These are phyloP conservation scores for Phytophthora sansomeana DNA, from an alignment of 352 stramenopile species.

Conservation along the genomic window DNA sequence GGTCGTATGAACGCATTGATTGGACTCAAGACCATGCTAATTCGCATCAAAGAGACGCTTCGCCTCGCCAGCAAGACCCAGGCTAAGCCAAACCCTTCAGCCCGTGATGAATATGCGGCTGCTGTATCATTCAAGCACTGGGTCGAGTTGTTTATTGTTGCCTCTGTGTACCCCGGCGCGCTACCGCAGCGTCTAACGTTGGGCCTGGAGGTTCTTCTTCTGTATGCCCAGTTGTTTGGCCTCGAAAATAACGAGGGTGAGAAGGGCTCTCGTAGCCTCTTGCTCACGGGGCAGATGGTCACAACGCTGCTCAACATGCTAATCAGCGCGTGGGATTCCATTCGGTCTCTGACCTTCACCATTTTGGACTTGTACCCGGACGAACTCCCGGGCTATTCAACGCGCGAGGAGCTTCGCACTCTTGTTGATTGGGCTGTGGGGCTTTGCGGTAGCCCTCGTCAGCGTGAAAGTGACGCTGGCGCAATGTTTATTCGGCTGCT, in stretches of 20 bases:
- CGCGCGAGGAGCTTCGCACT: slow-evolving; percentile 41
- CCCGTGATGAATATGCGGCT: slow-evolving; percentile 35
- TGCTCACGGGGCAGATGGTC: slow-evolving; percentile 71
- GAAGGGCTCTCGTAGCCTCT: slow-evolving; percentile 27
- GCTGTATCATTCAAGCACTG: slow-evolving; percentile 68
- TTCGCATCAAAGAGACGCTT: slow-evolving; percentile 76
- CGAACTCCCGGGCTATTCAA: slow-evolving; percentile 68
- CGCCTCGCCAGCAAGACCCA: slow-evolving; percentile 57
- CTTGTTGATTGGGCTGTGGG: slow-evolving; percentile 78
- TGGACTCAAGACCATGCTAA: slow-evolving; percentile 77
- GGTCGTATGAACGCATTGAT: slow-evolving; percentile 79
- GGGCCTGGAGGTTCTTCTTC: slow-evolving; percentile 72
- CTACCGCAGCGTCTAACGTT: slow-evolving; percentile 77
- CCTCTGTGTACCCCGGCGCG: slow-evolving; percentile 68
- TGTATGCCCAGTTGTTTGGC: slow-evolving; percentile 83
- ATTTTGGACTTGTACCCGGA: slow-evolving; percentile 78
- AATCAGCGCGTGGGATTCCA: slow-evolving; percentile 81
- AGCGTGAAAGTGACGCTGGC: slow-evolving; percentile 88
- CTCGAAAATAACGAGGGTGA: slow-evolving; percentile 27
- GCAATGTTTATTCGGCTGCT: slow-evolving; percentile 87
- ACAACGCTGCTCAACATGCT: slow-evolving; percentile 81
- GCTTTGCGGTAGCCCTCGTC: slow-evolving; percentile 74
- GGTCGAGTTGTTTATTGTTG: slow-evolving; percentile 73
- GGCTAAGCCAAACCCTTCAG: slow-evolving; percentile 18
- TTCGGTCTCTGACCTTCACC: slow-evolving; percentile 71